A percentile compares a stretch with the other conserved stretches of the same genome.
Conservation (phyloP, 2,329 filamentous ascomycete species). For the Diaporthe helianthi region DNA sequence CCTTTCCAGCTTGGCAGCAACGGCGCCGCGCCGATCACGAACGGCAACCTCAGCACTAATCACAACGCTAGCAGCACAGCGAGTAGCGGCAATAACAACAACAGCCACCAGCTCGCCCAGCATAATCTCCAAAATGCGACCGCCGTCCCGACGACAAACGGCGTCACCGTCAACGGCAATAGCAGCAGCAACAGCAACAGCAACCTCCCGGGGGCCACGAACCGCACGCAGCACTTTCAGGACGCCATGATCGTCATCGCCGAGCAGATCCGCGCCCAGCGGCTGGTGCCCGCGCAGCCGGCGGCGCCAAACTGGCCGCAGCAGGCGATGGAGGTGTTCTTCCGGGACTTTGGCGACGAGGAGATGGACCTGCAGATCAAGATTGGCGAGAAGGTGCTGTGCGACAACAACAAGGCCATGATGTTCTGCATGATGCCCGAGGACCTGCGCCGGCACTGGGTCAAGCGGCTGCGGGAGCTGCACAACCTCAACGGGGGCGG, state of each 20-base stretch:
- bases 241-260: constrained; percentile 38
- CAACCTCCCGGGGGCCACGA: constrained; percentile 31
- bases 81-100: background rate
- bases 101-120: constrained; percentile 18
- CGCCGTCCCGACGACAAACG: background rate
- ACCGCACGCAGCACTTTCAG: constrained; percentile 39
- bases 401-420: constrained; percentile 67
- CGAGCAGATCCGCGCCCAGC: constrained; percentile 37
- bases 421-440: constrained; percentile 68
- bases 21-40: background rate
- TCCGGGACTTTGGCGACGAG: constrained; percentile 63
- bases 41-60: constrained; percentile 17
- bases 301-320: constrained; percentile 60
- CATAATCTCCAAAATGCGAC: constrained; percentile 6
- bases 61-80: background rate
- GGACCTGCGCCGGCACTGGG: constrained; percentile 61
- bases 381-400: constrained; percentile 64
- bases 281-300: constrained; percentile 50
- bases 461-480: constrained; percentile 58
- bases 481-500: constrained; percentile 43
- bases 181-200: background rate
- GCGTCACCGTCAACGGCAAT: background rate
- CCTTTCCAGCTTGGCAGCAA: constrained; percentile 21
- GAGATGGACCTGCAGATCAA: constrained; percentile 65
- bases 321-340: constrained; percentile 65